phyloP scores from a whole-genome alignment of 768 basidiomycete genomes.

The Amanita brunnescens region DNA sequence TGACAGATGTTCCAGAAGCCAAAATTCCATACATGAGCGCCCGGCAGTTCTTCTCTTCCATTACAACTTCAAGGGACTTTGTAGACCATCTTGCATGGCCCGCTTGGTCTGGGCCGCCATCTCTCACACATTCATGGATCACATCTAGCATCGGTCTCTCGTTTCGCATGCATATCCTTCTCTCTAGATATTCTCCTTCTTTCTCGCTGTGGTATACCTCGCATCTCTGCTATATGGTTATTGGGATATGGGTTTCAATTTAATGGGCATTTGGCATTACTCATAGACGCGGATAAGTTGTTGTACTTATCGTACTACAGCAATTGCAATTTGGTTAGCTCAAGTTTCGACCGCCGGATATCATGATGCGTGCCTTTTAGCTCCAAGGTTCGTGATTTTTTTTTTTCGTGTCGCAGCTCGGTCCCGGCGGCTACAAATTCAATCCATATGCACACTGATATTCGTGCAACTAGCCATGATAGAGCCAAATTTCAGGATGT shows the following conservation, averaged over 20 bases:
- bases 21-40: slow-evolving; percentile 19
- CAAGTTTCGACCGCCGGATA: background rate
- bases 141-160: slow-evolving; percentile 13
- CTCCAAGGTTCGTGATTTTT: background rate
- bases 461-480: background rate
- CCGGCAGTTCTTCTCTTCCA: background rate
- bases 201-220: slow-evolving; percentile 5
- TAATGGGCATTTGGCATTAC: slow-evolving; percentile 18
- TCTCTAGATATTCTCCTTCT: background rate
- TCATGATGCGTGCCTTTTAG: background rate
- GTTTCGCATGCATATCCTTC: slow-evolving; percentile 13
- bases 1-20: slow-evolving; percentile 15
- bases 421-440: background rate
- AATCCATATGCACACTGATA: background rate
- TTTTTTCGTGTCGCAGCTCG: background rate
- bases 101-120: background rate
- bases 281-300: slow-evolving; percentile 12
- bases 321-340: slow-evolving; percentile 4
- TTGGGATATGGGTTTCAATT: slow-evolving; percentile 11
- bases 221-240: slow-evolving; percentile 13
- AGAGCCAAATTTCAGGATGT: too few relatives aligned
- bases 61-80: slow-evolving; percentile 6
- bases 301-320: background rate
- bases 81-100: slow-evolving; percentile 1
- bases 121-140: slow-evolving; percentile 8